Base-by-base conservation (phyloP, 2,329 filamentous ascomycete species). In the Fusarium caatingaense region DNA sequence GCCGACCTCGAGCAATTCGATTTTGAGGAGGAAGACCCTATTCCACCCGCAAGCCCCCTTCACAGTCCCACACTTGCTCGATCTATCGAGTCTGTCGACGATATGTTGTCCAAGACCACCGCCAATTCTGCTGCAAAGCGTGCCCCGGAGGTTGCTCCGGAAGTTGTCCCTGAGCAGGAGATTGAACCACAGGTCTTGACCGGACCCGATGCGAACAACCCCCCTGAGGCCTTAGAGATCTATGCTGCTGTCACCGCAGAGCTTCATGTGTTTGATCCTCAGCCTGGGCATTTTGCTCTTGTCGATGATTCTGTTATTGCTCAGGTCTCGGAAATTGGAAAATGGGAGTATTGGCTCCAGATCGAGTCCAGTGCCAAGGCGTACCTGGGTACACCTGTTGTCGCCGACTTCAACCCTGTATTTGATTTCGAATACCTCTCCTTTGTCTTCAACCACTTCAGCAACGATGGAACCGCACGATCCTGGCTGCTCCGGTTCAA, bases 401-500 rank as follows among this genome's bases (percentile, higher is more conserved):
- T 94, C 30, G 91, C 93, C 9, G 96, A 99, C 73, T 93, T 98
- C 80, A 98, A 98, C 75, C 96, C 96, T 0, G 94, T 99, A 21
- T 99, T 98, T 85, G 98, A 98, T 82, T 98, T 98, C 72, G 96
- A 99, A 79, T 98, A 95, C 75, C 86, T 97, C n/a, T 98, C 95
- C 0, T 98, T 98, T 79, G 98, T 99, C 76, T 99, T 99, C 87
- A 99, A 99, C 76, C 94, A 98, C 78, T 98, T 97, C 78, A 88
- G 92, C 16, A 87, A 91, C 37, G 93, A 98, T 79, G 93, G 94
- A 3, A 92, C 92, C 3, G 95, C 96, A 7, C 97, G 94, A 79
- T 99, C 96, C 2, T 99, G 96, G 95, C 87, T 99, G 16, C 84
- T 99, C 37, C 91, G 94, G 16, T 99, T 99, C 83, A 93, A 92